Evolutionary conservation across 2,329 filamentous ascomycete species (phyloP).

Genomic region (Arthrobotrys entomopaga): DNA sequence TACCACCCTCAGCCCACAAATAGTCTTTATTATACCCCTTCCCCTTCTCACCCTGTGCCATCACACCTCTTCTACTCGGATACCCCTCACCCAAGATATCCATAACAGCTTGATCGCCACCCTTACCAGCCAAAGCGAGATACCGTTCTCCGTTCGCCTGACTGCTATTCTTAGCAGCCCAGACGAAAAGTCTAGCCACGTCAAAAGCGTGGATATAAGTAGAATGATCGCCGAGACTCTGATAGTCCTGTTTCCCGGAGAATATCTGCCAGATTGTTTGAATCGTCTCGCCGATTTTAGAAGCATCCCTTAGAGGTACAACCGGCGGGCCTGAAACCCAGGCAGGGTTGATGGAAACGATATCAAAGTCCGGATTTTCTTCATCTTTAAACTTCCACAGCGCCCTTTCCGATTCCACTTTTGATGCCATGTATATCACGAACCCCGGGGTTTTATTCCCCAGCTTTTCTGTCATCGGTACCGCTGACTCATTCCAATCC

Average conservation of each 20-base stretch:
- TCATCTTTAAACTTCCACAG: slow-evolving; percentile 70
- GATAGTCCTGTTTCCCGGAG: slow-evolving; percentile 59
- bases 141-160: slow-evolving; percentile 64
- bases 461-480: slow-evolving; percentile 35
- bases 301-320: slow-evolving; percentile 59
- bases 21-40: slow-evolving; percentile 61
- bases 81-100: slow-evolving; percentile 63
- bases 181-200: slow-evolving; percentile 63
- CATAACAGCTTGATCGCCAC: slow-evolving; percentile 62
- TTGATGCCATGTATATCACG: slow-evolving; percentile 66
- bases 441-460: slow-evolving; percentile 55
- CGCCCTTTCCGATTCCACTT: slow-evolving; percentile 74
- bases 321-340: slow-evolving; percentile 64
- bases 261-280: slow-evolving; percentile 61
- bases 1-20: slow-evolving; percentile 49
- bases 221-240: slow-evolving; percentile 58
- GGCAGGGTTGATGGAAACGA: slow-evolving; percentile 63
- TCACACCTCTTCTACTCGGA: slow-evolving; percentile 61
- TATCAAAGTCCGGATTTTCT: slow-evolving; percentile 62
- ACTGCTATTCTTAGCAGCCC: slow-evolving; percentile 61
- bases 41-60: slow-evolving; percentile 62
- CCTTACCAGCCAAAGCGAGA: slow-evolving; percentile 61
- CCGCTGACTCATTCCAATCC: slow-evolving; percentile 64
- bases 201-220: slow-evolving; percentile 65
- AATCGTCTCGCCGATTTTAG: slow-evolving; percentile 61